Conservation (phyloP, 257 asterid genomes). For the Lantana camara region DNA sequence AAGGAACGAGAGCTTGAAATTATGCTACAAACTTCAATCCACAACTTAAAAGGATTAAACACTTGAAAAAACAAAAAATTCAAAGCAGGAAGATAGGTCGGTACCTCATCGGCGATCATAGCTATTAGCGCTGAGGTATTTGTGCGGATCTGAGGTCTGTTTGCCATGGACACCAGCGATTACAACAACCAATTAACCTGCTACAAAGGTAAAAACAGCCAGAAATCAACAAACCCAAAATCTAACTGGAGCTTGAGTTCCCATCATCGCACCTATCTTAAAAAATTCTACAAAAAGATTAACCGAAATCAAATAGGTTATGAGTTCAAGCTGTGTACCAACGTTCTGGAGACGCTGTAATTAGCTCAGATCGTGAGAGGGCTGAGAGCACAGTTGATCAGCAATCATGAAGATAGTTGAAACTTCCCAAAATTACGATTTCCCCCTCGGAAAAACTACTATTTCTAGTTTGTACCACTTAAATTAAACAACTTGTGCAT, state of each 20-base stretch:
- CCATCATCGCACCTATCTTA: neutral
- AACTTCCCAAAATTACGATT: neutral
- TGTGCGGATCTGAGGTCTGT: conserved; percentile 75
- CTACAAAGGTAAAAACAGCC: neutral
- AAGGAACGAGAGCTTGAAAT: conserved; percentile 11
- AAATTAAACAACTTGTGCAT: no score
- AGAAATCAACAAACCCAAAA: conserved; percentile 17
- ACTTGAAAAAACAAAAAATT: neutral
- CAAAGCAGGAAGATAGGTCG: neutral
- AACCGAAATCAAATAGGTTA: neutral
- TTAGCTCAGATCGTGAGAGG: conserved; percentile 21
- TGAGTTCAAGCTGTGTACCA: neutral
- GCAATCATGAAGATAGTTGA: neutral
- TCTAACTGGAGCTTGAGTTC: neutral
- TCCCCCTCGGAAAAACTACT: neutral
- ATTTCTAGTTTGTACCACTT: no score
- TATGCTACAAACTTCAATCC: neutral
- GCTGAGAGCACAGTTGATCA: conserved; percentile 15
- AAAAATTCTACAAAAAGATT: neutral
- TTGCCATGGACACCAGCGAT: conserved; percentile 58
- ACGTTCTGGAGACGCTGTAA: conserved; percentile 11
- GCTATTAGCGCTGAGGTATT: conserved; percentile 87
- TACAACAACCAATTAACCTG: conserved; percentile 24
- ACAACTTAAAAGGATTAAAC: neutral
- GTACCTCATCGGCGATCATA: conserved; percentile 97